These are phyloP conservation scores for Hypoxylon sp. DNA, from an alignment of 2,329 filamentous ascomycete species.

Conservation along the genomic window DNA sequence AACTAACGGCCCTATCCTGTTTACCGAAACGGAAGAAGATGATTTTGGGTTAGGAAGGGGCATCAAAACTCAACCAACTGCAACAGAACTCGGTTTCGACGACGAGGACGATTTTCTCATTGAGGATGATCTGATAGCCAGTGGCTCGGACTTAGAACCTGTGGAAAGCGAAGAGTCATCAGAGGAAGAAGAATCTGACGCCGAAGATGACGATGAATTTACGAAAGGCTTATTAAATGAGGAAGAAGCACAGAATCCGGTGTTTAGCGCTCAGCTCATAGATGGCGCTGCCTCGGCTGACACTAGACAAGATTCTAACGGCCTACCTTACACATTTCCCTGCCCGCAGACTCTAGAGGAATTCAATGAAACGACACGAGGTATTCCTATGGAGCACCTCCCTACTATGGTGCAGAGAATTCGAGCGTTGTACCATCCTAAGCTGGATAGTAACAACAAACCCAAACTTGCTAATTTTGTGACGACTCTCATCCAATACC, in stretches of 20 bases:
- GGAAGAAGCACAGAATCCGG: slow-evolving; percentile 65
- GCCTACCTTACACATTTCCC: slow-evolving; percentile 84
- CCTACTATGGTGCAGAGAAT: slow-evolving; percentile 89
- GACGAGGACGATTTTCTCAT: slow-evolving; percentile 95
- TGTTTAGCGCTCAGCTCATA: slow-evolving; percentile 56
- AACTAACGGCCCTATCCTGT: slow-evolving; percentile 33
- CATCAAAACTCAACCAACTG: slow-evolving; percentile 67
- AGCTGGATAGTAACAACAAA: slow-evolving; percentile 87
- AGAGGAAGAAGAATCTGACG: slow-evolving; percentile 60
- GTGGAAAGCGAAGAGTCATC: slow-evolving; percentile 66
- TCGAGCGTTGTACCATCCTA: slow-evolving; percentile 90
- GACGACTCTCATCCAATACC: slow-evolving; percentile 71
- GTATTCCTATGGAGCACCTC: slow-evolving; percentile 72
- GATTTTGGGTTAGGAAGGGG: slow-evolving; percentile 72
- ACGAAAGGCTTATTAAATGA: slow-evolving; percentile 74
- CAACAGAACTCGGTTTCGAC: slow-evolving; percentile 78
- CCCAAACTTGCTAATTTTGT: slow-evolving; percentile 79
- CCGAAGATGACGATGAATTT: slow-evolving; percentile 73
- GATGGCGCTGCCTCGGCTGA: slow-evolving; percentile 57
- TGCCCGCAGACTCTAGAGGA: slow-evolving; percentile 85
- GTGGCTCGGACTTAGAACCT: slow-evolving; percentile 76
- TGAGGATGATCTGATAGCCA: slow-evolving; percentile 88
- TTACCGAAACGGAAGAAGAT: slow-evolving; percentile 59
- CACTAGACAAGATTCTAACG: slow-evolving; percentile 61
- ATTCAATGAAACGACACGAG: slow-evolving; percentile 73